Evolutionary conservation across 371 early-diverging fungal species (phyloP).

Genomic region (Nematocida minor): DNA sequence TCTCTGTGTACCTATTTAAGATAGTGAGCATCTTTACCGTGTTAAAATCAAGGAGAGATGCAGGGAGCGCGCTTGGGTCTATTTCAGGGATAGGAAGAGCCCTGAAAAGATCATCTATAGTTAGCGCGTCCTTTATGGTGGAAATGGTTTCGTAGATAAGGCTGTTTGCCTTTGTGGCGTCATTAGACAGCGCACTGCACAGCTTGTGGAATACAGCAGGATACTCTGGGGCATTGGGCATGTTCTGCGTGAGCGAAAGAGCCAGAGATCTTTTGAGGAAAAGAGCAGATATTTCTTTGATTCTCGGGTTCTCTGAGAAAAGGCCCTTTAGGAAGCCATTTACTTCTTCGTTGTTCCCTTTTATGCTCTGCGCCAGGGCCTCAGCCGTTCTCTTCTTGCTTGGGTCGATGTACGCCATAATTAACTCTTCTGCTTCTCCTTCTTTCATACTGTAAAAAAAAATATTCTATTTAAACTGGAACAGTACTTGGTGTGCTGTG

Average conservation of each 20-base stretch:
- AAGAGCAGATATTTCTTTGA: background rate
- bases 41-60: too few species aligned
- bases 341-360: background rate
- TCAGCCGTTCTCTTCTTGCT: background rate
- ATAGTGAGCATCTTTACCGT: background rate
- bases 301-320: background rate
- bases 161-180: background rate
- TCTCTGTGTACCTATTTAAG: background rate
- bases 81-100: background rate
- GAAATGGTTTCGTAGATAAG: background rate
- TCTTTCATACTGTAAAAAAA: slow-evolving; percentile 6
- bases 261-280: background rate
- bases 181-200: background rate
- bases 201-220: background rate
- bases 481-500: too few species aligned
- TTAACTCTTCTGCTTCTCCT: background rate
- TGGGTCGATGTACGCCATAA: background rate
- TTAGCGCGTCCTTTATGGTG: background rate
- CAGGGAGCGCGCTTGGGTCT: background rate
- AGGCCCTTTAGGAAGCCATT: background rate
- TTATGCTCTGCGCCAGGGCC: background rate
- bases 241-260: background rate
- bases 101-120: background rate
- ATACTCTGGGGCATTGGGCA: background rate
- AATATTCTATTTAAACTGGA: background rate